Evolutionary conservation across 768 basidiomycete species (phyloP).

Genomic region (Suillus weaverae): DNA sequence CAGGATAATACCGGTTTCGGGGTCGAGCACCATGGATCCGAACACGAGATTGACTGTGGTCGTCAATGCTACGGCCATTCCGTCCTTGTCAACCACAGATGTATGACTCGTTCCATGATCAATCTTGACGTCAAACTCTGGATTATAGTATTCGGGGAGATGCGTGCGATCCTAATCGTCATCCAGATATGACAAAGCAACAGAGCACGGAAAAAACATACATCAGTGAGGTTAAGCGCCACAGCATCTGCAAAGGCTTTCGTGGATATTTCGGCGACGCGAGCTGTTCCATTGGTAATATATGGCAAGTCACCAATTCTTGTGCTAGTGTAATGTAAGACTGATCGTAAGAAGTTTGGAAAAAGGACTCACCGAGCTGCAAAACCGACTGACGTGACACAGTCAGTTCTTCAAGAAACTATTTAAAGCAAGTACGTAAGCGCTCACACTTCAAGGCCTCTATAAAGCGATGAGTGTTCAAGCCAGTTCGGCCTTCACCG

Average conservation of each 20-base stretch:
- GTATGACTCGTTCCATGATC: constrained; percentile 97
- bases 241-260: constrained; percentile 67
- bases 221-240: constrained; percentile 77
- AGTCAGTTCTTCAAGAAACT: constrained; percentile 13
- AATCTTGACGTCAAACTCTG: constrained; percentile 69
- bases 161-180: constrained; percentile 73
- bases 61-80: constrained; percentile 86
- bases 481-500: constrained; percentile 49
- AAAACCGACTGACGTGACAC: constrained; percentile 51
- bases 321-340: constrained; percentile 52
- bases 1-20: constrained; percentile 82
- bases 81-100: constrained; percentile 77
- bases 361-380: constrained; percentile 50
- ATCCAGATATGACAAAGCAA: constrained; percentile 9
- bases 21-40: constrained; percentile 85
- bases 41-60: constrained; percentile 90
- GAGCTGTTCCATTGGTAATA: constrained; percentile 49
- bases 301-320: constrained; percentile 77
- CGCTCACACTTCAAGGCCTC: constrained; percentile 81
- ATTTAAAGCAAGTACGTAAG: constrained; percentile 9
- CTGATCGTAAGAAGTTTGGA: not conserved
- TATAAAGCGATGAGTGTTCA: constrained; percentile 77
- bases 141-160: constrained; percentile 77
- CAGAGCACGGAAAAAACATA: constrained; percentile 37
- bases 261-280: constrained; percentile 64